Percentiles rank a stretch among this genome's conserved stretches.
phyloP scores from a whole-genome alignment of 768 basidiomycete genomes.

The Naematelia encephala region DNA sequence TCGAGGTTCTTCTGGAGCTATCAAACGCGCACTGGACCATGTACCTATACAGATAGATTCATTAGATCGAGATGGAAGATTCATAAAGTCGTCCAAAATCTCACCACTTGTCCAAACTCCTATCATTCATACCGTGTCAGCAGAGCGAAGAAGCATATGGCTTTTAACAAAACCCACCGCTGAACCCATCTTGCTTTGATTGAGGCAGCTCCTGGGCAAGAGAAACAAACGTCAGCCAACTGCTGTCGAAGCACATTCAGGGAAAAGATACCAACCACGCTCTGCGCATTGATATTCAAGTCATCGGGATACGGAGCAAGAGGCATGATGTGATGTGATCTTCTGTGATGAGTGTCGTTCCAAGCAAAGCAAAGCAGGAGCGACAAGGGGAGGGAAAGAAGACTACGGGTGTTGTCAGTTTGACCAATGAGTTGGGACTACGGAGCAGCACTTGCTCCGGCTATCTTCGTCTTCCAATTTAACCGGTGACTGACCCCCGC shows the following conservation, averaged over 20 bases:
- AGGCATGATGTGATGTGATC: slow-evolving; percentile 18
- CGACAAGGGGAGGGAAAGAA: too few species aligned
- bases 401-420: too few species aligned
- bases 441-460: slow-evolving; percentile 1
- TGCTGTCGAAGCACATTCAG: neutral
- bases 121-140: too few species aligned
- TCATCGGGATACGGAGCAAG: slow-evolving; percentile 29
- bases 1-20: slow-evolving; percentile 24
- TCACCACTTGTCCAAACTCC: too few species aligned
- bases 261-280: slow-evolving; percentile 31
- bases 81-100: too few species aligned
- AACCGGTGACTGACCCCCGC: neutral
- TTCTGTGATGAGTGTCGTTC: too few species aligned
- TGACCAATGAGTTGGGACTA: too few species aligned
- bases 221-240: neutral
- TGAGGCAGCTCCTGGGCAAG: neutral
- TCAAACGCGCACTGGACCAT: slow-evolving; percentile 21
- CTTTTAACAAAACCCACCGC: neutral
- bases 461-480: neutral
- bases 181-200: neutral
- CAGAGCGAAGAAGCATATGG: slow-evolving; percentile 3
- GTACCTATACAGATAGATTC: too few species aligned
- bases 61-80: too few species aligned
- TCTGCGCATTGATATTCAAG: slow-evolving; percentile 35
- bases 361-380: too few species aligned